Evolutionary conservation across 305 asterid species (phyloP).

Genomic region (Solanum hybrid): DNA sequence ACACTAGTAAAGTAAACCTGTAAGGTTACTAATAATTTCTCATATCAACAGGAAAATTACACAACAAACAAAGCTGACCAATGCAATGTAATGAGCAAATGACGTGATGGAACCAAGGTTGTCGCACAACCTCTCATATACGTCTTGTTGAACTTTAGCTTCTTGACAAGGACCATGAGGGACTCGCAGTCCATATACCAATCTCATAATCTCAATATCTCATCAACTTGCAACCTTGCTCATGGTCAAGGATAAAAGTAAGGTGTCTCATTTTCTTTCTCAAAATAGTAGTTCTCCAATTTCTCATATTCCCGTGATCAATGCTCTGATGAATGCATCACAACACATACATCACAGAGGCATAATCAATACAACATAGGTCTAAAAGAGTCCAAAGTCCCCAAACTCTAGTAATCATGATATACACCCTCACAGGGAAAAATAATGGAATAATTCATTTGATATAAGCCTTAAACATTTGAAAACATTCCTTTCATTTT

Average conservation of each 20-base stretch:
- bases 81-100: background rate
- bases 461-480: background rate
- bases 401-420: background rate
- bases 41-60: background rate
- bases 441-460: background rate
- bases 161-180: background rate
- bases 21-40: background rate
- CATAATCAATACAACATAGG: background rate
- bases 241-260: background rate
- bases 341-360: background rate
- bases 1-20: background rate
- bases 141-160: background rate
- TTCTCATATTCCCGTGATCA: background rate
- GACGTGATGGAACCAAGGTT: background rate
- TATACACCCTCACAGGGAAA: background rate
- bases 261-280: background rate
- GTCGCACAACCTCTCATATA: background rate
- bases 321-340: background rate
- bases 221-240: background rate
- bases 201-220: background rate
- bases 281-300: background rate
- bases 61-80: background rate
- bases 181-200: background rate
- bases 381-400: background rate
- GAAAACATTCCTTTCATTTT: background rate